These are phyloP conservation scores for Fusarium tanahbumbuense DNA, from an alignment of 2,329 filamentous ascomycete species.

Conservation along the genomic window DNA sequence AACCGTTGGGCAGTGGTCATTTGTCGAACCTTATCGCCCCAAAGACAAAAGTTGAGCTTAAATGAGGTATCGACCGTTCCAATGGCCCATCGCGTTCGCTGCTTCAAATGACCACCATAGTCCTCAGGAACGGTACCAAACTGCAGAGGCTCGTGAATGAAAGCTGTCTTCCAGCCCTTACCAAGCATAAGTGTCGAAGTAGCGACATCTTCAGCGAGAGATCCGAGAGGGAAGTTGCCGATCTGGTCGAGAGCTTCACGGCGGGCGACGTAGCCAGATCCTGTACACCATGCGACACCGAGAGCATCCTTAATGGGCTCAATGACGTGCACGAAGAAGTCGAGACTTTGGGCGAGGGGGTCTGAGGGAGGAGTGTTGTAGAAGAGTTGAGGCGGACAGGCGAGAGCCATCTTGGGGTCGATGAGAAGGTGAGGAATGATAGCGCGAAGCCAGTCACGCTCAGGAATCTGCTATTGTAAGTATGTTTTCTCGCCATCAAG, in stretches of 20 bases:
- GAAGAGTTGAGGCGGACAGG: slow-evolving; percentile 71
- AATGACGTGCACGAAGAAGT: slow-evolving; percentile 67
- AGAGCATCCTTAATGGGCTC: slow-evolving; percentile 63
- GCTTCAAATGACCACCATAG: slow-evolving; percentile 65
- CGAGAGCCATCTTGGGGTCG: slow-evolving; percentile 67
- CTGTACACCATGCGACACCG: slow-evolving; percentile 72
- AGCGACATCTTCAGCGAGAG: slow-evolving; percentile 69
- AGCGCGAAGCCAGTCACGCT: slow-evolving; percentile 69
- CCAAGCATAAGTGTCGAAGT: slow-evolving; percentile 70
- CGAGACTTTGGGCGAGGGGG: slow-evolving; percentile 67
- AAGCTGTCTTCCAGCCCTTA: slow-evolving; percentile 71
- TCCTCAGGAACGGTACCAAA: slow-evolving; percentile 70
- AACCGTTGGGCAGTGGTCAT: slow-evolving; percentile 69
- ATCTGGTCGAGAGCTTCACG: slow-evolving; percentile 70
- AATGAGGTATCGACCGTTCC: slow-evolving; percentile 68
- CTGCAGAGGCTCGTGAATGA: slow-evolving; percentile 69
- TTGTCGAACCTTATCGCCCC: slow-evolving; percentile 61
- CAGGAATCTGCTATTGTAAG: slow-evolving; percentile 61
- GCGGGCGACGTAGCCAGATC: slow-evolving; percentile 70
- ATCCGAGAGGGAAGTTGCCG: slow-evolving; percentile 70
- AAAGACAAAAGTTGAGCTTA: slow-evolving; percentile 70
- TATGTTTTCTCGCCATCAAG: background rate
- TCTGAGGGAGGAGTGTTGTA: slow-evolving; percentile 71
- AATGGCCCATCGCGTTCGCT: slow-evolving; percentile 67
- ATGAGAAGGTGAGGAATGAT: slow-evolving; percentile 69